These are phyloP conservation scores for Phlebopus sp. DNA, from an alignment of 1,284 basidiomycete species.

Conservation along the genomic window DNA sequence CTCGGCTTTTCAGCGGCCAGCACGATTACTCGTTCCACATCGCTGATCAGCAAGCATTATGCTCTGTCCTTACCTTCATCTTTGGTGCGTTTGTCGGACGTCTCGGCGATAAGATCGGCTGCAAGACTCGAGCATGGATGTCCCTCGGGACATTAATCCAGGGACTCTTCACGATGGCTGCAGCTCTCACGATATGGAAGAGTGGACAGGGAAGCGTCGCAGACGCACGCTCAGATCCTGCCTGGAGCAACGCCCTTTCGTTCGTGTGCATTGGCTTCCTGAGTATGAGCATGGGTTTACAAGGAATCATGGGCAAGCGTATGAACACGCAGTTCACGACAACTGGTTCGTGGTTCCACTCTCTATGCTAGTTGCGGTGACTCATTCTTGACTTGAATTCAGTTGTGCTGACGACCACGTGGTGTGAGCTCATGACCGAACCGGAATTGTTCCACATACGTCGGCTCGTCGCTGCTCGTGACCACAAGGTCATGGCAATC, in stretches of 20 bases:
- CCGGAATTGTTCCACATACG: constrained; percentile 63
- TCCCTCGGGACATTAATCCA: constrained; percentile 69
- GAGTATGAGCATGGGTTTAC: constrained; percentile 73
- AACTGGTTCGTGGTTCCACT: constrained; percentile 50
- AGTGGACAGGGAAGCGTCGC: constrained; percentile 58
- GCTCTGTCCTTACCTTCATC: constrained; percentile 73
- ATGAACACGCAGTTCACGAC: constrained; percentile 75
- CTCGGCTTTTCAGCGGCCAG: constrained; percentile 61
- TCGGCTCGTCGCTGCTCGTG: constrained; percentile 56
- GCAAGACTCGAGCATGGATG: constrained; percentile 75
- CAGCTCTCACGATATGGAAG: constrained; percentile 65
- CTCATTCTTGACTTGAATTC: neutral
- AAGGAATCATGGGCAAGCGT: constrained; percentile 83
- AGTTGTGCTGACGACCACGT: constrained; percentile 77
- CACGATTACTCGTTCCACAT: constrained; percentile 64
- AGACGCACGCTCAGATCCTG: constrained; percentile 52
- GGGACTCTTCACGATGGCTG: constrained; percentile 70
- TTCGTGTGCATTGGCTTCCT: constrained; percentile 75
- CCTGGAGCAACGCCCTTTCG: constrained; percentile 65
- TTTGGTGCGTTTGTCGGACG: constrained; percentile 72
- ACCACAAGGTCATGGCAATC: constrained; percentile 72
- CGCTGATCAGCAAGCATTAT: constrained; percentile 79
- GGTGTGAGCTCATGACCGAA: constrained; percentile 84
- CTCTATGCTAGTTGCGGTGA: constrained; percentile 8
- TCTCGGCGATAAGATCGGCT: constrained; percentile 66